These are phyloP conservation scores for Aurinia saxatilis DNA, from an alignment of 345 rosid species.

Conservation along the genomic window DNA sequence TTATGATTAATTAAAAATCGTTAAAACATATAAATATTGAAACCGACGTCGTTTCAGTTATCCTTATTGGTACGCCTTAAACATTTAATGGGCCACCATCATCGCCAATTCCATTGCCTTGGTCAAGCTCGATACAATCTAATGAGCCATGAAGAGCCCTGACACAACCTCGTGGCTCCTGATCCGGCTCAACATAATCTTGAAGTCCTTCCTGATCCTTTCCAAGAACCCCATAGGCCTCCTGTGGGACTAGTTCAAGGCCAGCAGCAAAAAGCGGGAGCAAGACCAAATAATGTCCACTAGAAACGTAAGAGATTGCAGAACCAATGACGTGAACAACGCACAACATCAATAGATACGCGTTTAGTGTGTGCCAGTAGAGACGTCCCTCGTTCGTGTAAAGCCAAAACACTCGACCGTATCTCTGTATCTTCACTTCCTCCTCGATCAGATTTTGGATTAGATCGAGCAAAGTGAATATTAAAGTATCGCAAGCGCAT, in stretches of 20 bases:
- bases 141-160: neutral
- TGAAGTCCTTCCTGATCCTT: neutral
- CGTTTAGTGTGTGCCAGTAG: constrained; percentile 23
- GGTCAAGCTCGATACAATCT: neutral
- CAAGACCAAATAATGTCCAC: constrained; percentile 12
- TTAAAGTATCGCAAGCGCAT: constrained; percentile 27
- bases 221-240: constrained; percentile 1
- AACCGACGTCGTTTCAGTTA: no score
- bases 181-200: neutral
- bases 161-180: neutral
- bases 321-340: constrained; percentile 14
- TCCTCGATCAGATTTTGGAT: constrained; percentile 5
- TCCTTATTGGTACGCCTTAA: no score
- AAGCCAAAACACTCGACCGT: constrained; percentile 21
- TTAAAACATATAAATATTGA: neutral
- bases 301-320: constrained; percentile 1
- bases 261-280: constrained; percentile 20
- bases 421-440: constrained; percentile 13
- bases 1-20: no score
- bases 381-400: constrained; percentile 1
- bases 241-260: constrained; percentile 26
- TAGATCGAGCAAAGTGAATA: constrained; percentile 23
- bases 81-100: neutral
- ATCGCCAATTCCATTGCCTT: neutral
- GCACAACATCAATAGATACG: constrained; percentile 1